These are phyloP conservation scores for Cladorrhinum sp. DNA, from an alignment of 2,329 filamentous ascomycete species.

Conservation along the genomic window DNA sequence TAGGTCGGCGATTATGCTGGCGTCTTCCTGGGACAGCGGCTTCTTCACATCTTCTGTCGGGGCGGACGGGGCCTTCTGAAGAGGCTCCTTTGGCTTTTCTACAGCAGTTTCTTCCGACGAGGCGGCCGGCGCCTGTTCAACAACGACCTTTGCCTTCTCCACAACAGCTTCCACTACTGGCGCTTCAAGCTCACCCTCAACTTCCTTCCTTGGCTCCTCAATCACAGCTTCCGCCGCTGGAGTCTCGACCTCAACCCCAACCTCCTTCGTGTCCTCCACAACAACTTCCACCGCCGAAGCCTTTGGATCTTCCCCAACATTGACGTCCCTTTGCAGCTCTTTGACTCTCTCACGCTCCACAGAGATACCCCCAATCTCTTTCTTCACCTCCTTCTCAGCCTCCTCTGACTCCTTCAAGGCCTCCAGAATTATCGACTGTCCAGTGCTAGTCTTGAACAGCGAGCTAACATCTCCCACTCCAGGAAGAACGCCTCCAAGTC, in stretches of 20 bases:
- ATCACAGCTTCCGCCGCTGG: not conserved
- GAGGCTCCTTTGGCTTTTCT: not conserved
- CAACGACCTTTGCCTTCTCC: not conserved
- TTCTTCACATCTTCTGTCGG: not conserved
- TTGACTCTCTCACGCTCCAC: too few species aligned
- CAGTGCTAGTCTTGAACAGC: conserved; percentile 47
- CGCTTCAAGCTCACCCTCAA: not conserved
- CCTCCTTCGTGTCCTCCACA: not conserved
- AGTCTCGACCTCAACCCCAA: not conserved
- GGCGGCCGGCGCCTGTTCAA: not conserved
- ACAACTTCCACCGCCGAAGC: not conserved
- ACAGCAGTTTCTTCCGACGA: not conserved
- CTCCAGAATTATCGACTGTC: conserved; percentile 42
- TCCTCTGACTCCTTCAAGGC: conserved; percentile 24
- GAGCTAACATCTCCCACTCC: conserved; percentile 41
- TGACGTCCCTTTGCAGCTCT: not conserved
- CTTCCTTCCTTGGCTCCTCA: not conserved
- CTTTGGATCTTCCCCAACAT: not conserved
- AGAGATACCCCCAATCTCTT: too few species aligned
- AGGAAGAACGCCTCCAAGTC: conserved; percentile 28
- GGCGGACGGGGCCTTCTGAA: not conserved
- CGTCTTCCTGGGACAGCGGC: not conserved
- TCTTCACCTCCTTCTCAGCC: not conserved
- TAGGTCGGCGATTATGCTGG: conserved; percentile 25
- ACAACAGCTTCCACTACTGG: not conserved